Conservation (phyloP, 1,139 yeast genomes). For the Sugiyamaella novakii region DNA sequence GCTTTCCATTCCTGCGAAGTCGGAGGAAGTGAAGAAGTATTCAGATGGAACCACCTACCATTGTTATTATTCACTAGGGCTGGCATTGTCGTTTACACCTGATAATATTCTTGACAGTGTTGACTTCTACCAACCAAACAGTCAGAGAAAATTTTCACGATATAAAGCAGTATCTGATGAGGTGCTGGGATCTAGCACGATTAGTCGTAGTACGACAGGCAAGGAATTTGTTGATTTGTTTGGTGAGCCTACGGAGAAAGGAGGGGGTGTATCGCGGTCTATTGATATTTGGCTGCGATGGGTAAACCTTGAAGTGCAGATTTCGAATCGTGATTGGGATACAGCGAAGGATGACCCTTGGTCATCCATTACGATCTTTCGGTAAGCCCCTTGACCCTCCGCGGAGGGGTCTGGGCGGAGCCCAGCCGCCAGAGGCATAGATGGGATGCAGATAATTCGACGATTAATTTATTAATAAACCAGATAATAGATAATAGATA, state of each 20-base stretch:
- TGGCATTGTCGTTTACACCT: conserved; percentile 29
- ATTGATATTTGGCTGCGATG: conserved; percentile 39
- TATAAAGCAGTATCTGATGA: conserved; percentile 22
- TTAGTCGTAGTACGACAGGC: conserved; percentile 29
- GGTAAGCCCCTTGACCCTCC: too few species aligned
- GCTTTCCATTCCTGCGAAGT: background rate
- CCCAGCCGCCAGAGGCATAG: conserved; percentile 11
- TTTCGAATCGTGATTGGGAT: conserved; percentile 36
- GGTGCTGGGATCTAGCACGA: conserved; percentile 25
- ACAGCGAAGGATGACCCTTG: conserved; percentile 31
- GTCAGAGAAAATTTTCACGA: conserved; percentile 11
- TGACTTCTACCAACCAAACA: conserved; percentile 32
- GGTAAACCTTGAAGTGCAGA: conserved; percentile 33
- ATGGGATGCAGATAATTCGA: too few species aligned
- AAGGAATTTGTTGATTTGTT: conserved; percentile 31
- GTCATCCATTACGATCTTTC: conserved; percentile 31
- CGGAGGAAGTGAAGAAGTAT: conserved; percentile 24
- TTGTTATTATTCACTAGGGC: conserved; percentile 32
- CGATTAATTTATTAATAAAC: background rate
- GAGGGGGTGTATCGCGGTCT: conserved; percentile 31
- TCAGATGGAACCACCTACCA: conserved; percentile 28
- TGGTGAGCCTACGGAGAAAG: conserved; percentile 38
- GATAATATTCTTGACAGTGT: conserved; percentile 29
- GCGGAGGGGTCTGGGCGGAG: conserved; percentile 10
- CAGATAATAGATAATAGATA: background rate